Conservation (phyloP, 768 basidiomycete species). For the Solioccasus polychromus region DNA sequence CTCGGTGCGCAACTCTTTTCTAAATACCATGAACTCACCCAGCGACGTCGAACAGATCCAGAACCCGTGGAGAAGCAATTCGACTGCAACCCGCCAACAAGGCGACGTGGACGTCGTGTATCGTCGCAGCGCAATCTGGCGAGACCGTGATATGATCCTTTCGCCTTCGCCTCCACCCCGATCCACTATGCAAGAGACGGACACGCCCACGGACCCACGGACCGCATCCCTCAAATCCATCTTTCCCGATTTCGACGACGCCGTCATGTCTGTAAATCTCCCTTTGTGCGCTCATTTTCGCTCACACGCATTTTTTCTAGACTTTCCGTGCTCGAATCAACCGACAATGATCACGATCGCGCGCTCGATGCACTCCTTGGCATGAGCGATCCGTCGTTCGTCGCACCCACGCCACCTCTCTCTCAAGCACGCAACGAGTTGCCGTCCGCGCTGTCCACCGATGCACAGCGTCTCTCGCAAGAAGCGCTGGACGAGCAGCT, state of each 20-base stretch:
- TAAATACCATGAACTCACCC: constrained; percentile 9
- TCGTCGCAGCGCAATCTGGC: background rate
- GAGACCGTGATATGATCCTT: constrained; percentile 17
- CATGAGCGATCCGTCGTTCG: constrained; percentile 83
- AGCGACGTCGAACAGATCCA: constrained; percentile 1
- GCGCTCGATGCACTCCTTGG: constrained; percentile 77
- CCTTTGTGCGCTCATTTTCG: background rate
- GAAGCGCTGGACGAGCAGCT: constrained; percentile 78
- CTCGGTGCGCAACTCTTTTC: too few relatives aligned
- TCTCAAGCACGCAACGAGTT: background rate
- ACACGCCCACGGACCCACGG: constrained; percentile 39
- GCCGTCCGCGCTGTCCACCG: constrained; percentile 24
- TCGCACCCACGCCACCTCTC: constrained; percentile 30
- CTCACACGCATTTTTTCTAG: constrained; percentile 40
- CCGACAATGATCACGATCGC: constrained; percentile 64
- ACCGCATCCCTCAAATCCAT: constrained; percentile 57
- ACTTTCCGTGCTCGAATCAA: constrained; percentile 69
- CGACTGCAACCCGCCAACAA: background rate
- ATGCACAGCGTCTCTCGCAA: constrained; percentile 38
- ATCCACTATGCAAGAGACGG: background rate
- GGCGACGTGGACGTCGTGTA: background rate
- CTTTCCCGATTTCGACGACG: constrained; percentile 79
- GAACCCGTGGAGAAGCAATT: constrained; percentile 15
- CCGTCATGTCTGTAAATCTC: constrained; percentile 52
- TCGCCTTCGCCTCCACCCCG: constrained; percentile 14